Percentiles rank a stretch among this genome's conserved stretches.
Conservation (phyloP, 257 asterid species). For the Lavandula angustifolia region DNA sequence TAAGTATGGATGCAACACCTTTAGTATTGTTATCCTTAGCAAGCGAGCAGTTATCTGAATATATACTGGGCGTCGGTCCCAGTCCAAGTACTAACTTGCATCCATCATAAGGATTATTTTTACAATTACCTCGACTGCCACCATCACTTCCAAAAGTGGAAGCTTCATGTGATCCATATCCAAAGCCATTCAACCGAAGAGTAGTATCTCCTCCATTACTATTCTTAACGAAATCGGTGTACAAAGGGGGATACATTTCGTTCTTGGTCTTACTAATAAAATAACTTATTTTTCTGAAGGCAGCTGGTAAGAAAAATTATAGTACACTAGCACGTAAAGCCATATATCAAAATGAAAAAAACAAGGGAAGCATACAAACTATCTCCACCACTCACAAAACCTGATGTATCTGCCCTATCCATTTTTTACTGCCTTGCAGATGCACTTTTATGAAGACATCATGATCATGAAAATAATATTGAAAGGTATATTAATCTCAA, state of each 20-base stretch:
- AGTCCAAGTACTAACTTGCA: constrained; percentile 89
- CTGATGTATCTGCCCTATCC: constrained; percentile 86
- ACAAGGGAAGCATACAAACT: constrained; percentile 40
- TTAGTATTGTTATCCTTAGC: constrained; percentile 45
- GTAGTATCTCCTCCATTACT: constrained; percentile 59
- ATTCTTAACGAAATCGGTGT: constrained; percentile 40
- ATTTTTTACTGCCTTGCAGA: constrained; percentile 40
- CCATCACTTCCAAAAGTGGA: constrained; percentile 36
- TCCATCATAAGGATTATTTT: constrained; percentile 60
- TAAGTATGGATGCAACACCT: constrained; percentile 32
- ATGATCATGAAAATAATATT: constrained; percentile 21
- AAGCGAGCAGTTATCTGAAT: constrained; percentile 45
- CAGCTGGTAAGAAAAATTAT: constrained; percentile 27
- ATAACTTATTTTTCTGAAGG: constrained; percentile 26
- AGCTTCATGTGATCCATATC: constrained; percentile 51
- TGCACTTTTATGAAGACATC: constrained; percentile 26
- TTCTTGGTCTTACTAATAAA: constrained; percentile 40
- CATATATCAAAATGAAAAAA: constrained; percentile 44
- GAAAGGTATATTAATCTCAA: constrained; percentile 16
- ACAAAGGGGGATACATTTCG: constrained; percentile 43
- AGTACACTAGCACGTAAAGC: constrained; percentile 32
- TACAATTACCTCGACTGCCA: constrained; percentile 34
- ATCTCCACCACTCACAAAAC: constrained; percentile 86
- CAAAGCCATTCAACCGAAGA: constrained; percentile 71
- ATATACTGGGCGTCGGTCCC: constrained; percentile 80